Evolutionary conservation across 208 protist genomes (phyloP), one percentile per base, ranked within the genome.

Genomic region (Leishmania lainsoni): DNA sequence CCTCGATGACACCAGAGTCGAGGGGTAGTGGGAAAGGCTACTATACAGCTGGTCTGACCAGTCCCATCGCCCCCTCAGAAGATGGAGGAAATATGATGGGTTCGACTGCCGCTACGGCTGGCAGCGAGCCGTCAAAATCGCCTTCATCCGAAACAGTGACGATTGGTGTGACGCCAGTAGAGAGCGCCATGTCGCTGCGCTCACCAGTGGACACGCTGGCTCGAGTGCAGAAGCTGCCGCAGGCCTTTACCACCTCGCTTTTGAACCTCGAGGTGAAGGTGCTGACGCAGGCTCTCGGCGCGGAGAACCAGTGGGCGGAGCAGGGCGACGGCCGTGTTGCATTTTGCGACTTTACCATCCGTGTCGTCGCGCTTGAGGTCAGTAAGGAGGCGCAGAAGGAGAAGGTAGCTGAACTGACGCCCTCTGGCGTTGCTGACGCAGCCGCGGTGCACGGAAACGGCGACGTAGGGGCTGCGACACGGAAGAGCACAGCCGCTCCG

Each of bases 251-350:
- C 72, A 86, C 71, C 45, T 79, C 81, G 16, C 82, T 96, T 4
- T 71, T 96, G n/a, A 93, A 93, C 77, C 76, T 94, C 5, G 89
- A 93, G 65, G 93, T 95, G 32, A 93, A 93, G 77, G 89, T 94
- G 51, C 90, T 96, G 20, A 90, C 88, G 26, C 93, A 96, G 83
- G 70, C 85, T 0, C 81, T 96, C 29, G 93, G 93, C 6, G 86
- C 86, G 22, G 89, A 93, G 76, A 95, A 94, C 70, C 86, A 93
- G 83, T 96, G 93, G 91, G 83, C 71, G 2, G 87, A 94, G 82
- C 85, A 86, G 42, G 93, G 91, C 0, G 90, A 93, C 65, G 93
- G 93, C 16, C 77, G 72, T 3, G 91, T 96, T 0, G 80, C 87
- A n/a, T 93, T 96, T 59, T 71, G 58, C 22, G 86, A 93, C 74